phyloP scores from a whole-genome alignment of 306 rosid genomes.

The Dalbergia cultrata region DNA sequence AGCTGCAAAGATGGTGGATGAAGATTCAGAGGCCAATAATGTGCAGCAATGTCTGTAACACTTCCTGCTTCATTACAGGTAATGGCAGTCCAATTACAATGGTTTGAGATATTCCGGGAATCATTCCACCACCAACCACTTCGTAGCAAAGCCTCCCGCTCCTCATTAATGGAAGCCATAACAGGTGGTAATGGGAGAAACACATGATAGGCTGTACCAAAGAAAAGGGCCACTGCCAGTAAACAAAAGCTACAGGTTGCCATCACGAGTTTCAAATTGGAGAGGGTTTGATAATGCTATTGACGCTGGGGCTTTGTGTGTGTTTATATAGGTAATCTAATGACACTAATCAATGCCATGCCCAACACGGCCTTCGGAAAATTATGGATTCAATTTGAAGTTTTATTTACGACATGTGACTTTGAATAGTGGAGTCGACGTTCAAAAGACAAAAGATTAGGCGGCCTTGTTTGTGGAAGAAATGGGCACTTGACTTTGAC shows the following conservation, averaged over 20 bases:
- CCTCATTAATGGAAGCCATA: background rate
- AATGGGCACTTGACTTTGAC: too few relatives aligned
- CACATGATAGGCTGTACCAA: background rate
- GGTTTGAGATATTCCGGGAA: background rate
- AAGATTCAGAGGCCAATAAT: background rate
- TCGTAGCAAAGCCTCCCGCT: slow-evolving; percentile 13
- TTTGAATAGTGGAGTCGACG: too few relatives aligned
- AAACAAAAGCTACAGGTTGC: background rate
- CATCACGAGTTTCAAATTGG: background rate
- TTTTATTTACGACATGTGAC: too few relatives aligned
- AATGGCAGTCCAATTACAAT: background rate
- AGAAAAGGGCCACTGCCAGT: background rate
- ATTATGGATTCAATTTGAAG: too few relatives aligned
- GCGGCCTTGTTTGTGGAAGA: too few relatives aligned
- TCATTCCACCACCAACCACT: slow-evolving; percentile 12
- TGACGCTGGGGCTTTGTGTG: background rate
- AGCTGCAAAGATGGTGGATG: background rate
- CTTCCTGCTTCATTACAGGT: slow-evolving; percentile 14
- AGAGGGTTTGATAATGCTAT: too few relatives aligned
- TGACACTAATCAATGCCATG: background rate
- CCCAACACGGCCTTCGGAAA: too few relatives aligned
- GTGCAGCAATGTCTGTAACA: background rate
- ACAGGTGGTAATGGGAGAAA: background rate
- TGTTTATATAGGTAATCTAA: background rate
- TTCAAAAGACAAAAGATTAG: too few relatives aligned